Percentiles rank a stretch among this genome's conserved stretches.
Evolutionary conservation across 495 filamentous ascomycete species (phyloP).

Genomic region (Astrothelium subdiscretum): DNA sequence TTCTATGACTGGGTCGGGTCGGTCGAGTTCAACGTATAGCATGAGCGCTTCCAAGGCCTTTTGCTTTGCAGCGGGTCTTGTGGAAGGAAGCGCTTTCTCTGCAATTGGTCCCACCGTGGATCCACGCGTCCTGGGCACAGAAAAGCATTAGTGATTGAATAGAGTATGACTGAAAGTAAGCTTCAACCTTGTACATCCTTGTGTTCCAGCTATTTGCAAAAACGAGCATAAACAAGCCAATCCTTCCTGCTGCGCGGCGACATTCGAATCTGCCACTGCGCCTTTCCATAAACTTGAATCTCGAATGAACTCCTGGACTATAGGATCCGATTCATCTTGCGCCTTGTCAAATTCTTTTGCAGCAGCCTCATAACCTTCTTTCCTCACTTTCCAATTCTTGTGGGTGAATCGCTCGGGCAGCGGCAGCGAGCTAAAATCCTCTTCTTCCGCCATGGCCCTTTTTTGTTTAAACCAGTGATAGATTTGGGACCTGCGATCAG

Average conservation of each 20-base stretch:
- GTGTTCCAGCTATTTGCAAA: constrained; percentile 70
- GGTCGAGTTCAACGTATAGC: constrained; percentile 82
- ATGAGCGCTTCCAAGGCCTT: constrained; percentile 78
- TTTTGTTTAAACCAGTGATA: neutral
- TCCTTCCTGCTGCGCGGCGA: constrained; percentile 91
- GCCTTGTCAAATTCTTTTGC: constrained; percentile 75
- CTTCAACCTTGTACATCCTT: constrained; percentile 57
- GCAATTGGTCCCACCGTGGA: constrained; percentile 64
- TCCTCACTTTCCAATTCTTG: constrained; percentile 98
- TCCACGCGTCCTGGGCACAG: constrained; percentile 50
- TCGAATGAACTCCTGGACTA: constrained; percentile 74
- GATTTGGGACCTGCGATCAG: neutral
- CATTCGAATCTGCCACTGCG: constrained; percentile 89
- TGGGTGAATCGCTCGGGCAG: constrained; percentile 74
- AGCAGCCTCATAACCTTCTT: constrained; percentile 88
- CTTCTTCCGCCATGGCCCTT: constrained; percentile 56
- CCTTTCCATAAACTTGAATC: constrained; percentile 84
- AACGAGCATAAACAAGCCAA: constrained; percentile 79
- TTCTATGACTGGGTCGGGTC: constrained; percentile 74
- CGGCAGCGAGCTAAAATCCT: constrained; percentile 74
- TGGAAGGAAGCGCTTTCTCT: constrained; percentile 80
- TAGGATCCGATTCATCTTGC: constrained; percentile 75
- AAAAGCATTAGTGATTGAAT: neutral
- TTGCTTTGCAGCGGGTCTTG: constrained; percentile 76
- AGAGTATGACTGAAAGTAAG: neutral